Base-by-base conservation (phyloP, 176 grass and related monocot genomes). In the Pontederia paniculata region DNA sequence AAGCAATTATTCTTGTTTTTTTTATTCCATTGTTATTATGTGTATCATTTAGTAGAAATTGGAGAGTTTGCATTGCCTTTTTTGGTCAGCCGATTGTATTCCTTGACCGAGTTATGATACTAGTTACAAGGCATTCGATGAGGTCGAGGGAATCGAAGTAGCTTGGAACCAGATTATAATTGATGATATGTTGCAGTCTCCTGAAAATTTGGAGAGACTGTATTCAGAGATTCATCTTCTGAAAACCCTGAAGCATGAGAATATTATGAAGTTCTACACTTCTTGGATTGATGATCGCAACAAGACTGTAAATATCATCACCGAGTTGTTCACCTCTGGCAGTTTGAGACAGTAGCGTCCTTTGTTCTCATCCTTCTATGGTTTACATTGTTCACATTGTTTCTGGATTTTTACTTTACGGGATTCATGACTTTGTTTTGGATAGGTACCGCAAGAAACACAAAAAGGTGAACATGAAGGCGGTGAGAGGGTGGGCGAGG, bases 71-170 rank as follows among this genome's bases (percentile, higher is more conserved):
- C n/a, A 15, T 13, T 51, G 21, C 2, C 21, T 50, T 16, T 51
- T 17, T 17, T 8, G 12, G 12, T 51, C 3, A 13, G 14, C 45
- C 67, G 66, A 50, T 37, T 2, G 28, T 37, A 62, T 51, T 76
- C 68, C 62, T 76, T 63, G 47, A 66, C 3, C 16, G 62, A 57
- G 47, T 67, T 7, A 41, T 65, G 21, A 58, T 21, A 54, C 76
- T 63, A 84, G 82, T 52, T 84, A 80, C 48, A 76, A 76, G 63
- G 76, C 72, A 58, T 84, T 84, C 12, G 76, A 84, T 75, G 70
- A 59, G 58, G 42, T 76, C 55, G 76, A 80, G 25, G 82, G 82
- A 19, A 77, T 76, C 23, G 76, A 84, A 57, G 82, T 84, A 9
- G 82, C 76, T 45, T 84, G 76, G 82, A 73, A 69, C 63, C 73